Percentiles rank a stretch among this genome's conserved stretches.
Evolutionary conservation across 495 filamentous ascomycete genomes (phyloP).

Genomic region (Hyphodiscus hymeniophilus): DNA sequence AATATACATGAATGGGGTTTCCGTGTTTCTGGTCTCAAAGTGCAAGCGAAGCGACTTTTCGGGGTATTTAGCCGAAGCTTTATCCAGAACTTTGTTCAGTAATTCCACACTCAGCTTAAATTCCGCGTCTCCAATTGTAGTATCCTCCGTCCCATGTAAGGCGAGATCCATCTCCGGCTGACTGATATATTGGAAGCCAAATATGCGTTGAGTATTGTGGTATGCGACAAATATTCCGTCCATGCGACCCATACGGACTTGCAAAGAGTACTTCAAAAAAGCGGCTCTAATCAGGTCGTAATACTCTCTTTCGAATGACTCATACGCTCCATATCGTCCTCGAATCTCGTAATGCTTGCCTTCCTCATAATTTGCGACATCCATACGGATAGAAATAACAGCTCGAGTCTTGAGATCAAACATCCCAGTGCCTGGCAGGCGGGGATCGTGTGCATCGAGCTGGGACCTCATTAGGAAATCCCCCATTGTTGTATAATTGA

Average conservation of each 20-base stretch:
- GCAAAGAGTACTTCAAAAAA: constrained; percentile 94
- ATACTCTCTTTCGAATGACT: constrained; percentile 92
- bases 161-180: constrained; percentile 79
- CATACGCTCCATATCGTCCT: constrained; percentile 60
- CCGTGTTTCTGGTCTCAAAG: constrained; percentile 66
- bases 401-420: constrained; percentile 96
- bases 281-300: constrained; percentile 93
- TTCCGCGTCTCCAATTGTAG: constrained; percentile 70
- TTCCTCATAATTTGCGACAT: constrained; percentile 58
- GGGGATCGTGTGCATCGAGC: constrained; percentile 81
- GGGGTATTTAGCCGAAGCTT: constrained; percentile 64
- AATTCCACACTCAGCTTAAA: constrained; percentile 73
- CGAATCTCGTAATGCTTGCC: constrained; percentile 85
- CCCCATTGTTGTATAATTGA: constrained; percentile 80
- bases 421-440: constrained; percentile 86
- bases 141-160: constrained; percentile 64
- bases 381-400: constrained; percentile 84
- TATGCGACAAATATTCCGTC: constrained; percentile 98
- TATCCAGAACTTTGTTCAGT: constrained; percentile 69
- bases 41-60: constrained; percentile 70
- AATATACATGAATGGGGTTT: constrained; percentile 64
- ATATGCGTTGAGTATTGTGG: constrained; percentile 91
- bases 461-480: constrained; percentile 95
- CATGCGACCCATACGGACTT: constrained; percentile 95
- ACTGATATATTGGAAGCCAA: constrained; percentile 93